These are phyloP conservation scores for Agaricus sinodeliciosus DNA, from an alignment of 768 basidiomycete genomes.

Conservation along the genomic window DNA sequence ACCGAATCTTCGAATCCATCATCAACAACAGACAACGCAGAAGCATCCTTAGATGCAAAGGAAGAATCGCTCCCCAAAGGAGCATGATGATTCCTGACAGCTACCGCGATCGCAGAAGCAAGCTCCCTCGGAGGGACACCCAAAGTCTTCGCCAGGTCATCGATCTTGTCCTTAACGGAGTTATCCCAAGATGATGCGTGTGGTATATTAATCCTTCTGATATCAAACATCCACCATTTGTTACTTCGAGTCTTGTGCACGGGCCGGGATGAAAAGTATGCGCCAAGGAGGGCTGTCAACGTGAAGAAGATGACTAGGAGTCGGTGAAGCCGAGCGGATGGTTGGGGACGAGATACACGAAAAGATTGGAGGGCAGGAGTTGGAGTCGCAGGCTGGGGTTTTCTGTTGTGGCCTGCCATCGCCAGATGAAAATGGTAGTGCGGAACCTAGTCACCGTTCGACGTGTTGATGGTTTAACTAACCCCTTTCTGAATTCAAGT, in stretches of 20 bases:
- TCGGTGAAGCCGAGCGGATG: slow-evolving; percentile 33
- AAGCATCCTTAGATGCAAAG: slow-evolving; percentile 17
- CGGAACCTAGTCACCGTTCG: too few species aligned
- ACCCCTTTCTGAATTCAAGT: too few species aligned
- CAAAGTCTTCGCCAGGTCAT: slow-evolving; percentile 52
- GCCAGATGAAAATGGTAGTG: too few species aligned
- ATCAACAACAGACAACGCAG: neutral
- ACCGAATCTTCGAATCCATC: slow-evolving; percentile 31
- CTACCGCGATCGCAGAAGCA: slow-evolving; percentile 57
- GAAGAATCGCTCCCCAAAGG: slow-evolving; percentile 56
- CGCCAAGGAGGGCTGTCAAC: slow-evolving; percentile 33
- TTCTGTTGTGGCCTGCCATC: too few species aligned
- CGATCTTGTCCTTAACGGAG: slow-evolving; percentile 49
- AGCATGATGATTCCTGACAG: slow-evolving; percentile 50
- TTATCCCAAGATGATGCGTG: slow-evolving; percentile 8
- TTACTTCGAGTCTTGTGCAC: slow-evolving; percentile 45
- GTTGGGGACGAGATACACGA: neutral
- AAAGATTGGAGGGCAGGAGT: too few species aligned
- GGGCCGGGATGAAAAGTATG: slow-evolving; percentile 46
- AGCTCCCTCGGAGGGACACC: slow-evolving; percentile 57
- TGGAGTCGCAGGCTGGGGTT: too few species aligned
- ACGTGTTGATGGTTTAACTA: too few species aligned
- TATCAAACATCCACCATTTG: slow-evolving; percentile 54
- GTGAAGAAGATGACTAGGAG: slow-evolving; percentile 45
- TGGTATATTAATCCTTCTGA: slow-evolving; percentile 16